Evolutionary conservation across 139 green algal genomes (phyloP).

Genomic region (Cymbomonas tetramitiformis): DNA sequence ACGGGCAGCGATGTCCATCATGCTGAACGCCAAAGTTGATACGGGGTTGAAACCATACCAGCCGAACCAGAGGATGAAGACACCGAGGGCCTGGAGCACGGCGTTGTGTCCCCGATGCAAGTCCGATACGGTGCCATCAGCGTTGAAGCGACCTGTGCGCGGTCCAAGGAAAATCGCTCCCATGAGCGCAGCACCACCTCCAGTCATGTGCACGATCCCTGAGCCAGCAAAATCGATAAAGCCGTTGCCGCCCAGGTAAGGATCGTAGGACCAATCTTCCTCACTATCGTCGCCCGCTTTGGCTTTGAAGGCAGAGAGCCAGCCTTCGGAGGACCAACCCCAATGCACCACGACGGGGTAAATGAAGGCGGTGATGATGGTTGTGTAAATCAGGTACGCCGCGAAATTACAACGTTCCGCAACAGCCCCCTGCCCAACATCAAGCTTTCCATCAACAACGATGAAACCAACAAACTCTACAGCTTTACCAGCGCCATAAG

Average conservation of each 20-base stretch:
- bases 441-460: too few relatives aligned
- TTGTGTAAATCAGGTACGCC: slow-evolving; percentile 41
- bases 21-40: slow-evolving; percentile 24
- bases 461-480: slow-evolving; percentile 18
- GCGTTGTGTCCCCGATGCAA: slow-evolving; percentile 52
- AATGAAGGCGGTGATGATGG: slow-evolving; percentile 47
- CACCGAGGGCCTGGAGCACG: slow-evolving; percentile 25
- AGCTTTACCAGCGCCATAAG: too few relatives aligned
- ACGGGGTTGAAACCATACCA: slow-evolving; percentile 51
- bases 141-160: slow-evolving; percentile 73
- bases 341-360: slow-evolving; percentile 51
- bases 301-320: slow-evolving; percentile 32
- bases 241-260: slow-evolving; percentile 22
- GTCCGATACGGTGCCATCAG: slow-evolving; percentile 45
- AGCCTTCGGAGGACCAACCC: slow-evolving; percentile 41
- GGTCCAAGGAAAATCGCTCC: slow-evolving; percentile 63
- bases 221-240: slow-evolving; percentile 62
- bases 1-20: slow-evolving; percentile 21
- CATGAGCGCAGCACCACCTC: slow-evolving; percentile 61
- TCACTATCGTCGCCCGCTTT: not conserved
- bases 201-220: slow-evolving; percentile 45
- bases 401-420: slow-evolving; percentile 56
- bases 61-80: slow-evolving; percentile 46
- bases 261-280: too few relatives aligned
- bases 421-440: too few relatives aligned